Evolutionary conservation across 2,329 filamentous ascomycete genomes (phyloP), one percentile per base, ranked within the genome.

Genomic region (Albifimbria verrucaria): DNA sequence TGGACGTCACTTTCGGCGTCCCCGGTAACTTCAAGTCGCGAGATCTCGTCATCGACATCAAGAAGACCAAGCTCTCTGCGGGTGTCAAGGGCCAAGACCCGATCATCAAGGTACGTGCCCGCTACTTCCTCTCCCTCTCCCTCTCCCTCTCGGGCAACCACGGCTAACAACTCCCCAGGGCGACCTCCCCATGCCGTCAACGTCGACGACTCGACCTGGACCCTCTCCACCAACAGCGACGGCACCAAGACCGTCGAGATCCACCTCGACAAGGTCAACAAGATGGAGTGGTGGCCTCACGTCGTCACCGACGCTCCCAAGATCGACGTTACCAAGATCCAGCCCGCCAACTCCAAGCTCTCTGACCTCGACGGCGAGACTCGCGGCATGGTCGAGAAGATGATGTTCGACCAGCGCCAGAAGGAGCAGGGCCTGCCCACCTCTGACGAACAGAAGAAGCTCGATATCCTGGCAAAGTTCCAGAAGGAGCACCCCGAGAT

Each of bases 331-430:
- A 87, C 87, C 64, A 97, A 96, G 78, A 97, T 99, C 73, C 84
- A 87, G 68, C 94, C 94, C 21, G 94, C 97, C 75, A 92, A 88
- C 69, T 92, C 88, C 68, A 96, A 92, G 72, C 79, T 99, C 65
- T 87, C 89, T 53, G 94, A 99, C 71, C 78, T 99, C 61, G 93
- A 97, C 68, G 94, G 94, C 56, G 89, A 96, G 79, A 99, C 94
- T 51, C 83, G 94, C 59, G 83, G 86, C 54, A 97, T 99, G 93
- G 94, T 99, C 44, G 94, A 99, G 85, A 99, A 99, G 84, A 99
- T 99, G 94, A 99, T 99, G 94, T 99, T 83, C 66, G 94, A 99
- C 77, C 94, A 99, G 80, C 81, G 89, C 61, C 92, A 97, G 77
- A 99, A 99, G 84, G 92, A 97, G 77, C 78, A 82, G 72, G 94